These are phyloP conservation scores for Cyathus pygmaeus DNA, from an alignment of 1,284 basidiomycete genomes.

Conservation along the genomic window DNA sequence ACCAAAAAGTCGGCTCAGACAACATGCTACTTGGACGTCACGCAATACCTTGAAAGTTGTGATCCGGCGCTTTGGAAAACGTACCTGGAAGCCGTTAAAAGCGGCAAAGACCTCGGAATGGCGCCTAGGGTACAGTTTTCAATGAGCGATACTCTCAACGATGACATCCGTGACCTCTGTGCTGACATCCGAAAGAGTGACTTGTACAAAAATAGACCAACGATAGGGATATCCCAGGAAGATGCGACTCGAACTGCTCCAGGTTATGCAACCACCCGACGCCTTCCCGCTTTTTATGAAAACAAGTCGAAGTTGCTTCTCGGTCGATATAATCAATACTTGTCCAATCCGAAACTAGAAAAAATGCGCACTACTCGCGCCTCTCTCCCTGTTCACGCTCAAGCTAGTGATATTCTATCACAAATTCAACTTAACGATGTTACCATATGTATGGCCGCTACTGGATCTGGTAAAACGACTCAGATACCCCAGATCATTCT, in stretches of 20 bases:
- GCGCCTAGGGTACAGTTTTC: slow-evolving; percentile 80
- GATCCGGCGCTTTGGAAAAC: slow-evolving; percentile 84
- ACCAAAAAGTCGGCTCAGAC: slow-evolving; percentile 84
- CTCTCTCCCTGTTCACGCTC: slow-evolving; percentile 79
- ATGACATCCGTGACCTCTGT: slow-evolving; percentile 80
- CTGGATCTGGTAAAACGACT: slow-evolving; percentile 96
- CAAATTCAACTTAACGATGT: slow-evolving; percentile 87
- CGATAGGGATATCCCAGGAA: slow-evolving; percentile 19
- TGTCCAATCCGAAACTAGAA: slow-evolving; percentile 69
- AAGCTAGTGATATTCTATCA: slow-evolving; percentile 71
- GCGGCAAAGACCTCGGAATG: slow-evolving; percentile 75
- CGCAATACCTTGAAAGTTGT: slow-evolving; percentile 85
- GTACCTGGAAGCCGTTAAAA: slow-evolving; percentile 69
- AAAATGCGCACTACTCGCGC: slow-evolving; percentile 77
- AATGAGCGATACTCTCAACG: slow-evolving; percentile 76
- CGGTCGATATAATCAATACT: slow-evolving; percentile 68
- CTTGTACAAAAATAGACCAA: slow-evolving; percentile 54
- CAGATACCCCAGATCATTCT: slow-evolving; percentile 95
- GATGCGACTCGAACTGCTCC: slow-evolving; percentile 3
- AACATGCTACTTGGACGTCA: slow-evolving; percentile 88
- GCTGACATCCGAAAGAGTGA: slow-evolving; percentile 66
- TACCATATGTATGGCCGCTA: slow-evolving; percentile 93
- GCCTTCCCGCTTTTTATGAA: slow-evolving; percentile 23
- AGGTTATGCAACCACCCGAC: neutral
- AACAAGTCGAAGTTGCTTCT: slow-evolving; percentile 72